Evolutionary conservation across 2,329 filamentous ascomycete species (phyloP), one percentile per base, ranked within the genome.

Genomic region (Colletotrichum sublineola): DNA sequence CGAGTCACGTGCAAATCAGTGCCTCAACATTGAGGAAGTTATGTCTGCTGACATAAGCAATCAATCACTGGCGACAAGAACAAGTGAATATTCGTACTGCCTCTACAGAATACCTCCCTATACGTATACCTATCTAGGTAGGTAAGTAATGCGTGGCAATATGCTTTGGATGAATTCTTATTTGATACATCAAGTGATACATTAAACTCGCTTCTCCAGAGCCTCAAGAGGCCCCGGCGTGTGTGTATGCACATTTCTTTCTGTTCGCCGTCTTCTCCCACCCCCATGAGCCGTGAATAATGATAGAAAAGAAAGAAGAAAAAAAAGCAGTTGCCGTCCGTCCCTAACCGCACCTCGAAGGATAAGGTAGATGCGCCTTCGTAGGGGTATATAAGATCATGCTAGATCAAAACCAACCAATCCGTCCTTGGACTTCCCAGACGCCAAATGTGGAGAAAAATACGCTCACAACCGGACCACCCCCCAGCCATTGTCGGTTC

Each of bases 1-100:
- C 75, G 68, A 67, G 72, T 68, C 71, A 52, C 53, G 63, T 14
- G 76, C 79, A 80, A 81, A 24, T 24, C 24, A 24, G 73, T 7
- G 9, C 1, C 15, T 44, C 20, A 6, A 36, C 44, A n/a, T 14
- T 20, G 11, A 20, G 14, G 4, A 24, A 63, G 9, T 62, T 29
- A 31, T 12, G 48, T 5, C 4, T n/a, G 62, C 50, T 64, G 50
- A 64, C 50, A 55, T 63, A 64, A 64, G 50, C 50, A 55, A 55
- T 15, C 18, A 6, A 6, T 2, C 12, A 50, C 14, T 14, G 15
- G 24, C 24, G 24, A 24, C 24, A 24, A 24, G 24, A 24, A 24
- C 24, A 24, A 24, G 24, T 24, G 24, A 24, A 24, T 24, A 24
- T 8, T 2, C 5, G 6, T 44, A n/a, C 7, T 20, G 44, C 18